These are phyloP conservation scores for Fusarium chlamydosporum DNA, from an alignment of 2,329 filamentous ascomycete species.

Conservation along the genomic window DNA sequence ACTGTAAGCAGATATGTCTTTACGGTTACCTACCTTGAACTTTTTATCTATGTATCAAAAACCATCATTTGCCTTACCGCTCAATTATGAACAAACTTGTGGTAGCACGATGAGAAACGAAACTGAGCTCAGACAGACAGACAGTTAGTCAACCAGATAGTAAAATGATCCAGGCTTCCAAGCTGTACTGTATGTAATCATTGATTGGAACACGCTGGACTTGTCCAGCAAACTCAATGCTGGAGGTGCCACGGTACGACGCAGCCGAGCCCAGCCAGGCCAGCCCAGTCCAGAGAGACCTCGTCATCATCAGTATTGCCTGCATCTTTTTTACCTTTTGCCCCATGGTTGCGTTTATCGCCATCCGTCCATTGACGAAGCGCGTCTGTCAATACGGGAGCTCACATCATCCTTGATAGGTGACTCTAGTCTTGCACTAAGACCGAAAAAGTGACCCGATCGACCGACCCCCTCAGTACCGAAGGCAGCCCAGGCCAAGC, in stretches of 20 bases:
- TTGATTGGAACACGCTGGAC: conserved; percentile 14
- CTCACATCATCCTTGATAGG: conserved; percentile 39
- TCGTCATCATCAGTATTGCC: conserved; percentile 39
- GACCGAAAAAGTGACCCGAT: conserved; percentile 43
- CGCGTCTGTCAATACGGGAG: conserved; percentile 12
- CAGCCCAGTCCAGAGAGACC: conserved; percentile 1
- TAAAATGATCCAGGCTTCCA: not conserved
- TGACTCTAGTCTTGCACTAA: conserved; percentile 35
- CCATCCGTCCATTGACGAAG: conserved; percentile 34
- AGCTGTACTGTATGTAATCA: not conserved
- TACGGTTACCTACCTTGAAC: conserved; percentile 16
- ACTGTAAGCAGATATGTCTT: conserved; percentile 9
- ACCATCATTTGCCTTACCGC: not conserved
- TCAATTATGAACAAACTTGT: conserved; percentile 3
- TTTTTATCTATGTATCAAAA: not conserved
- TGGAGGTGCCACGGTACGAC: conserved; percentile 14
- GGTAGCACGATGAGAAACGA: conserved; percentile 15
- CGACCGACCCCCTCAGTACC: conserved; percentile 45
- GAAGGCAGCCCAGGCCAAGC: conserved; percentile 41
- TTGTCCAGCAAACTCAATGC: conserved; percentile 10
- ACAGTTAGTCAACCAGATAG: not conserved
- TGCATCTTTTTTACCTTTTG: conserved; percentile 37
- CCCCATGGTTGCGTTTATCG: conserved; percentile 43
- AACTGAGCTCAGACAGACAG: not conserved
- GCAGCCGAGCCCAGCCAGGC: too few relatives aligned